Base-by-base conservation (phyloP, 805 yeast species). In the Schwanniomyces pseudopolymorphus region DNA sequence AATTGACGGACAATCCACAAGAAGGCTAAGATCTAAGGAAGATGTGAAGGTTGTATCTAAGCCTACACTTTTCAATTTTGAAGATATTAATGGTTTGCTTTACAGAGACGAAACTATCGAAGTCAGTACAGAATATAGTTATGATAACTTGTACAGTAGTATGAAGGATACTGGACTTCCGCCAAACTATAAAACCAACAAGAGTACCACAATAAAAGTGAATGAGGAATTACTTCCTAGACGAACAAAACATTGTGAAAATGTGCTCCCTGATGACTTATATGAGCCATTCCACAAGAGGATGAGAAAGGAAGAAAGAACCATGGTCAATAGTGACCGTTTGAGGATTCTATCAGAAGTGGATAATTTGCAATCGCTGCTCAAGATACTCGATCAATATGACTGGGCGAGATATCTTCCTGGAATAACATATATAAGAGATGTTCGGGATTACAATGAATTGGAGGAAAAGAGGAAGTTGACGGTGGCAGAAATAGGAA, bases 241-340 rank as follows among this genome's bases (percentile, higher is more conserved):
- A 27, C 51, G 57, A 26, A 47, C 60, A 17, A 56, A 59, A 20
- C 47, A 38, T 28, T 33, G 45, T 2, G 54, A 35, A 5, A 77
- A 71, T 46, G 80, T 82, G 4, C 64, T 87, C 40, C 54, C 62
- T 1, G 85, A 81, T 58, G 53, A 59, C 0, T 16, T 67, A 11
- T 83, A 69, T 58, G 55, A 61, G 25, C 50, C 67, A 11, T 79
- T 74, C 54, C 91, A 86, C 63, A 73, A 74, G 36, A 72, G 78
- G 33, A 79, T 85, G 81, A 79, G 77, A 51, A 78, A 78, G 45
- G 84, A 83, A 43, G 96, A 87, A 61, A 76, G 75, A 48, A 72
- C 79, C 39, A 81, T 84, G 78, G 66, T 72, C 24, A 70, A 70
- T 28, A 67, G 76, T 1, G 91, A 86, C 52, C 67, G 78, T 21